Percentiles rank a stretch among this genome's conserved stretches.
Evolutionary conservation across 2,329 filamentous ascomycete genomes (phyloP).

Genomic region (Nemania sp.): DNA sequence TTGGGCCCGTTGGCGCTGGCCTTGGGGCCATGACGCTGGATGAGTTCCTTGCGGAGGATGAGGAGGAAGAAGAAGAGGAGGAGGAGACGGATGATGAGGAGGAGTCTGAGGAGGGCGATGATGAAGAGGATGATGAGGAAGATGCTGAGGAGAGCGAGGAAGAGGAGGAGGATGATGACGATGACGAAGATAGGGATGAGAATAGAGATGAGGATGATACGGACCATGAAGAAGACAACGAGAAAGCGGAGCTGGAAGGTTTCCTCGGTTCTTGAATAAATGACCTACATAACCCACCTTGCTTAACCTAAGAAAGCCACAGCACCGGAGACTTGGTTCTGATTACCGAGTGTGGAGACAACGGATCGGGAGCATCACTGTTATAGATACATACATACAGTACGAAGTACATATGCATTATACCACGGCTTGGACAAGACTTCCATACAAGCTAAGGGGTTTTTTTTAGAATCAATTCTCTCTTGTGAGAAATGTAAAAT

Average conservation of each 20-base stretch:
- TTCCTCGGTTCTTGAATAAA: constrained; percentile 42
- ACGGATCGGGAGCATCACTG: too few relatives aligned
- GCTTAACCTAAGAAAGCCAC: neutral
- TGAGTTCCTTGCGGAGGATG: constrained; percentile 82
- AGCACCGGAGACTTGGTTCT: neutral
- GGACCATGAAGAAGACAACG: constrained; percentile 46
- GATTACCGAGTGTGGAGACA: neutral
- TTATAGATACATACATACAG: too few relatives aligned
- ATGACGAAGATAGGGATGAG: constrained; percentile 17
- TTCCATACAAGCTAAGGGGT: too few relatives aligned
- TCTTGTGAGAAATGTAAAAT: too few relatives aligned
- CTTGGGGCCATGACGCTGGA: constrained; percentile 79
- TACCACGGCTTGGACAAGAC: too few relatives aligned
- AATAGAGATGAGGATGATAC: constrained; percentile 35
- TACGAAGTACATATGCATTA: too few relatives aligned
- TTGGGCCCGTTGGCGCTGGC: constrained; percentile 44
- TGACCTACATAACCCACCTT: neutral
- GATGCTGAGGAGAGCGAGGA: constrained; percentile 34
- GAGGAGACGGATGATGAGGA: constrained; percentile 50
- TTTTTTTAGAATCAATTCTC: too few relatives aligned
- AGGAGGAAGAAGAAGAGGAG: constrained; percentile 53
- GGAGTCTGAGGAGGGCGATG: constrained; percentile 47
- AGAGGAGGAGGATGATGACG: constrained; percentile 36
- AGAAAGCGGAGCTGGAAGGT: constrained; percentile 47
- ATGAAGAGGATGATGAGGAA: constrained; percentile 36